Base-by-base conservation (phyloP, 805 yeast species). In the Candida sithepensis region DNA sequence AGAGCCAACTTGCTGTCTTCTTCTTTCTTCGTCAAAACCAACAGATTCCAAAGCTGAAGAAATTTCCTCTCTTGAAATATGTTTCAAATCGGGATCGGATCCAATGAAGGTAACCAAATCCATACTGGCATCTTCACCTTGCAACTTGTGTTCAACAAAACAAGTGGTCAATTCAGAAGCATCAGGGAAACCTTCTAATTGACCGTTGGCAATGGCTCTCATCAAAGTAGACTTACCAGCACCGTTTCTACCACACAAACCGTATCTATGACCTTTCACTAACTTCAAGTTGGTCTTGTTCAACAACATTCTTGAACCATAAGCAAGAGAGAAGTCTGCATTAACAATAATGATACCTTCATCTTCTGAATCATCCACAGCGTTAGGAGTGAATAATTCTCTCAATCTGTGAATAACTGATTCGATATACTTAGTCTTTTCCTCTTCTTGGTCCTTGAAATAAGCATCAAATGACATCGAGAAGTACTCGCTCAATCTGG, bases 231-330 rank as follows among this genome's bases (percentile, higher is more conserved):
- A 90, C 70, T 92, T 92, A 74, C 99, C 99, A 50, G 97, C 97
- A 78, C 99, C 99, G 66, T 92, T 92, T 72, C 97, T 79, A 66
- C 99, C 99, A 77, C 97, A 89, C 52, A 92, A 78, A 75, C 99
- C 99, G 64, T 92, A 92, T 70, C 99, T 81, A 71, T 88, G 97
- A 60, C 98, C 98, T 72, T 91, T 89, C 58, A 88, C 74, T 53
- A 92, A 77, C 64, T 96, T 81, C 65, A 92, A 73, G 51, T 78
- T 87, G 41, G 99, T 90, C 73, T 94, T 94, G 77, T 91, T 92
- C 59, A 92, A 75, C 58, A 94, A 78, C 97, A 92, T 92, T 71
- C 97, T 83, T 23, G 97, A 88, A 70, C 99, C 99, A 65, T 94
- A 94, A 34, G 99, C 99, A 56, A 92, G 74, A 0, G 98, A 94